Evolutionary conservation across 2,329 filamentous ascomycete genomes (phyloP).

Genomic region (Hymenoscyphus albidus): DNA sequence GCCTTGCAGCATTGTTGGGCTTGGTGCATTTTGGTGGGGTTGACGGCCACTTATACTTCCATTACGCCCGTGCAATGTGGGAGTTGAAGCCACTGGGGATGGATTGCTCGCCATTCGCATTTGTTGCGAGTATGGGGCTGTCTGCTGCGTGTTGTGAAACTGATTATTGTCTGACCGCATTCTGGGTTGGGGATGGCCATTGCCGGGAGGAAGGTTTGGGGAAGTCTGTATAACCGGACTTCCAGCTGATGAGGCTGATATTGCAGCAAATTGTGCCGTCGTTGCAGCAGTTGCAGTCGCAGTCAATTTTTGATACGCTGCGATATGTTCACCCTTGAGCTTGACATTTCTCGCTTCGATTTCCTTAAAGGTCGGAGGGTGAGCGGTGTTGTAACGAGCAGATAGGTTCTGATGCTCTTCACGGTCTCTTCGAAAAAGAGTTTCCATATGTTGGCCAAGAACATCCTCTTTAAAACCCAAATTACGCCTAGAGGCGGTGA

Average conservation of each 20-base stretch:
- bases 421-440: constrained; percentile 38
- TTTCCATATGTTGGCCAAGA: constrained; percentile 35
- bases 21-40: constrained; percentile 20
- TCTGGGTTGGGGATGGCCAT: constrained; percentile 7
- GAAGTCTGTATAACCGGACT: background rate
- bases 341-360: constrained; percentile 25
- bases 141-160: constrained; percentile 4
- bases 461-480: constrained; percentile 40
- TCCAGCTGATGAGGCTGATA: background rate
- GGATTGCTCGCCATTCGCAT: constrained; percentile 6
- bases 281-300: background rate
- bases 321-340: constrained; percentile 23
- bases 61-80: constrained; percentile 8
- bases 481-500: constrained; percentile 48
- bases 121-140: background rate
- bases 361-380: constrained; percentile 29
- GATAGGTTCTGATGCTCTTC: constrained; percentile 31
- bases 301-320: background rate
- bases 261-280: background rate
- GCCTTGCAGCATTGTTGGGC: constrained; percentile 24
- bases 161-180: background rate
- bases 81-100: constrained; percentile 14
- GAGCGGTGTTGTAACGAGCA: constrained; percentile 25
- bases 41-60: constrained; percentile 12
- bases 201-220: constrained; percentile 10